Conservation (phyloP, 169 alveolate genomes). For the Eimeria tenella region DNA sequence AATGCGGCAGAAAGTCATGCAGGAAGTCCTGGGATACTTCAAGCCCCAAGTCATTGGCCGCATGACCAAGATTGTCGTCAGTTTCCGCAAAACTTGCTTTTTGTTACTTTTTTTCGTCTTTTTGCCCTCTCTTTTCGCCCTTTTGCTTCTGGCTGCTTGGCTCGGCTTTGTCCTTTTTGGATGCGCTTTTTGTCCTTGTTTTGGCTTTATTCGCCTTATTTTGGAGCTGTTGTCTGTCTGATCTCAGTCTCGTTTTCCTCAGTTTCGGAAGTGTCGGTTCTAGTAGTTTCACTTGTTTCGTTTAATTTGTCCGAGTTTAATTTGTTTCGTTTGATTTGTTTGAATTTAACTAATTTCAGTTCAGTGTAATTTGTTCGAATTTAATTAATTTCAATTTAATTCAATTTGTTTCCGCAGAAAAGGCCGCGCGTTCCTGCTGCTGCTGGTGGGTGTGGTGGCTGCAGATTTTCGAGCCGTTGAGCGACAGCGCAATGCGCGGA, state of each 20-base stretch:
- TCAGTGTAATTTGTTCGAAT: neutral
- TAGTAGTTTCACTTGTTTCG: neutral
- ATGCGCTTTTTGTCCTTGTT: neutral
- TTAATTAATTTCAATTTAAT: neutral
- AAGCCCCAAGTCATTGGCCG: conserved; percentile 55
- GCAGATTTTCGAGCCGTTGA: conserved; percentile 71
- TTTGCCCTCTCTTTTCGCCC: neutral
- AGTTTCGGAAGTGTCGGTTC: neutral
- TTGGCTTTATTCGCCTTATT: neutral
- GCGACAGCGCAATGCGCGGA: conserved; percentile 12
- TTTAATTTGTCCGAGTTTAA: neutral
- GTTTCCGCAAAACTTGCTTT: neutral
- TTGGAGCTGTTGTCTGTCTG: too few relatives aligned
- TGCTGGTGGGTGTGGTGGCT: neutral
- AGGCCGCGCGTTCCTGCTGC: neutral
- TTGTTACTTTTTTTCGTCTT: neutral
- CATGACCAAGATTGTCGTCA: conserved; percentile 28
- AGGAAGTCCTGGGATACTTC: conserved; percentile 31
- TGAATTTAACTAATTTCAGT: neutral
- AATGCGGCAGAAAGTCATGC: conserved; percentile 37
- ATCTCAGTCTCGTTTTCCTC: neutral
- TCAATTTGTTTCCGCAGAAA: neutral
- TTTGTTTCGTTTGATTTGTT: neutral
- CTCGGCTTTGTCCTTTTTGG: too few relatives aligned
- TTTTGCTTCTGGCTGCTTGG: neutral